Evolutionary conservation across 345 rosid species (phyloP), one percentile per base, ranked within the genome.

Genomic region (Salix dunnii): DNA sequence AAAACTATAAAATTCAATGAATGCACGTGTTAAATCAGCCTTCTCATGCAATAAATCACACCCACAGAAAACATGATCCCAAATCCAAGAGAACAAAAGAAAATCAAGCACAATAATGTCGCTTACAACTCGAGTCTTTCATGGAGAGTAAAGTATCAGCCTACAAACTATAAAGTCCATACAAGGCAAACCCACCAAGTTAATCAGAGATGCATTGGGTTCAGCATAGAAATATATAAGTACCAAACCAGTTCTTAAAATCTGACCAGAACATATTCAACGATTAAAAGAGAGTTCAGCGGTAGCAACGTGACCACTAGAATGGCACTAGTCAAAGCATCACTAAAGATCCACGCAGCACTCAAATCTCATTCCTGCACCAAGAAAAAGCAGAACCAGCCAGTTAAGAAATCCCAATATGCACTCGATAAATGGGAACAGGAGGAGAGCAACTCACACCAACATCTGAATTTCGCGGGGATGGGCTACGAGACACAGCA

Each of bases 1-100:
- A 73, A 49, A 83, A 85, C 96, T 91, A 91, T 86, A 90, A 85
- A 91, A 87, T 78, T 79, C 85, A 87, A 81, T 78, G 83, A 78
- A 87, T 79, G 49, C 81, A 69, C 82, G 76, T 77, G 74, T 78
- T 82, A 74, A 84, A 86, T 80, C 60, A 71, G 85, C 73, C 67
- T 62, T 72, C 67, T 43, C 40, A 53, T 33, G 46, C 51, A 48
- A 71, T 72, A 20, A 58, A 72, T 66, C 62, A 69, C 62, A 76
- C 25, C 30, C 38, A 73, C 31, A 68, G 46, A 51, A 77, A 30
- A 36, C 48, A 65, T 0, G 71, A 70, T 38, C 40, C 76, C 27
- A 30, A 33, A 23, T 35, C 51, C 60, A 13, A 68, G 62, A 55
- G 28, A 61, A 7, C 38, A 62, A 48, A 35, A 68, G 40, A 16